Evolutionary conservation across 495 filamentous ascomycete species (phyloP).

Genomic region (Hypomontagnella submonticulosa): DNA sequence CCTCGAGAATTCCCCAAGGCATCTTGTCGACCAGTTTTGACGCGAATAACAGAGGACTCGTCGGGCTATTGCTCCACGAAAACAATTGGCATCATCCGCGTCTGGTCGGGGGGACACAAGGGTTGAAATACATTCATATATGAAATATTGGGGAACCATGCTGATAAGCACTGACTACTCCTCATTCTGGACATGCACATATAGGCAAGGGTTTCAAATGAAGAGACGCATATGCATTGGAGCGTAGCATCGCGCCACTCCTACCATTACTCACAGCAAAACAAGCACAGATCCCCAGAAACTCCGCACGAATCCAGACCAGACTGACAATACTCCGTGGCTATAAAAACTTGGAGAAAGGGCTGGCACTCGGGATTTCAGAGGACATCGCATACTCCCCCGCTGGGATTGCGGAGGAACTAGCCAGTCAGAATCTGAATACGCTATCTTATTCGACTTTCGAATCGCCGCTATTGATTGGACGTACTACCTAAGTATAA

Average conservation of each 20-base stretch:
- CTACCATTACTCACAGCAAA: slow-evolving; percentile 6
- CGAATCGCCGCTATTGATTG: not conserved
- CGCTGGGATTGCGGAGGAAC: not conserved
- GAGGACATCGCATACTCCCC: slow-evolving; percentile 9
- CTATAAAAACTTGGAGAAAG: slow-evolving; percentile 31
- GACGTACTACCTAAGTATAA: not conserved
- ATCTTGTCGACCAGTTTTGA: slow-evolving; percentile 26
- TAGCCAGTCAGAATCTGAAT: not conserved
- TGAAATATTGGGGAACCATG: slow-evolving; percentile 23
- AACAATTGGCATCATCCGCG: not conserved
- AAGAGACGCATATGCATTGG: slow-evolving; percentile 11
- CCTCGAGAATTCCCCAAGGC: slow-evolving; percentile 49
- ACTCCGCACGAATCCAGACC: slow-evolving; percentile 22
- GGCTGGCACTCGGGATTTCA: slow-evolving; percentile 12
- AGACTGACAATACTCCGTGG: slow-evolving; percentile 21
- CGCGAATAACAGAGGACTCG: slow-evolving; percentile 10
- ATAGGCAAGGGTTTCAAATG: slow-evolving; percentile 22
- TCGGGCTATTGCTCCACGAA: not conserved
- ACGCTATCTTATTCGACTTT: not conserved
- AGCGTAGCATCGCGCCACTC: slow-evolving; percentile 27
- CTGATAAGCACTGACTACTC: slow-evolving; percentile 35
- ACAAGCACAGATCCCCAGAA: slow-evolving; percentile 13
- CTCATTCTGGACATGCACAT: slow-evolving; percentile 2
- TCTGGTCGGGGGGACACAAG: not conserved
- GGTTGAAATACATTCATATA: slow-evolving; percentile 24